These are phyloP conservation scores for Aegilops tauschii DNA, from an alignment of 176 grass and related monocot genomes.

Conservation along the genomic window DNA sequence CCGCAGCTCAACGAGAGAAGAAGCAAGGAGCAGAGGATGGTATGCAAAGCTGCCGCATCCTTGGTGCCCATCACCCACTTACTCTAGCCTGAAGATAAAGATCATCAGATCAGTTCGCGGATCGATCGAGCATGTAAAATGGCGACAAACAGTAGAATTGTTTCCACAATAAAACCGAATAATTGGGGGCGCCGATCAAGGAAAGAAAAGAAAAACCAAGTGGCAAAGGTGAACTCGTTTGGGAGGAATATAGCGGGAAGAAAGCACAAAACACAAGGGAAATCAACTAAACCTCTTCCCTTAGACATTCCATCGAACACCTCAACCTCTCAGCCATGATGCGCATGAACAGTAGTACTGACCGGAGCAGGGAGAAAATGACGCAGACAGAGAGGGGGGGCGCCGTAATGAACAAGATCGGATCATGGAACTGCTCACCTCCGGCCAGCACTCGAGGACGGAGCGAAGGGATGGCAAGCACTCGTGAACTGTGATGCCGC, in stretches of 20 bases:
- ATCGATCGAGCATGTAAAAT: neutral
- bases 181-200: neutral
- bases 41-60: neutral
- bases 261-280: neutral
- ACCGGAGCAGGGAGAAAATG: neutral
- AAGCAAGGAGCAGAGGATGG: neutral
- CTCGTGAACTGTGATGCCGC: neutral
- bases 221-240: neutral
- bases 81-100: neutral
- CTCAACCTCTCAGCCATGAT: neutral
- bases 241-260: neutral
- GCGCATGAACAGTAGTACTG: neutral
- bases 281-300: neutral
- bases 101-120: neutral
- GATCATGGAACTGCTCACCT: neutral
- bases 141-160: neutral
- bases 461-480: neutral
- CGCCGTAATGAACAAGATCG: neutral
- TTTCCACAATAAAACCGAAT: neutral
- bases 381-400: neutral
- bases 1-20: neutral
- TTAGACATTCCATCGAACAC: slow-evolving; percentile 10
- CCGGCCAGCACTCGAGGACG: neutral
- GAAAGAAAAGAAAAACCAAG: neutral
- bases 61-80: neutral